Evolutionary conservation across 805 yeast species (phyloP).

Genomic region (Yarrowia osloensis): DNA sequence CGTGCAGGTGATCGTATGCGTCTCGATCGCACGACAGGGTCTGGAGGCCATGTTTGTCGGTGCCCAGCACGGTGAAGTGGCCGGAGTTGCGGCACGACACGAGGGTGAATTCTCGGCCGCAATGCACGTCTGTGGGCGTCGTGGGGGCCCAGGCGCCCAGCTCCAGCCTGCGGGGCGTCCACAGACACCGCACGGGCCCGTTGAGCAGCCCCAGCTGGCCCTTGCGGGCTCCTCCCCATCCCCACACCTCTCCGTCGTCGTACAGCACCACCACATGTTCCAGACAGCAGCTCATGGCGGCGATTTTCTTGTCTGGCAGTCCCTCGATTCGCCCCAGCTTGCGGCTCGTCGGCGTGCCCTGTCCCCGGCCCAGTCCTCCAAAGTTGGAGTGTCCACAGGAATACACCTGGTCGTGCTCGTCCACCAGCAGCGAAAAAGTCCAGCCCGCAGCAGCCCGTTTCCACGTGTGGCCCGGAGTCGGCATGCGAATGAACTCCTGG

Average conservation of each 20-base stretch:
- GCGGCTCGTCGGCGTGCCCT: conserved; percentile 41
- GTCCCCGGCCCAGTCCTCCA: conserved; percentile 74
- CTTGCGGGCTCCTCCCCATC: conserved; percentile 70
- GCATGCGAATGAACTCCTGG: conserved; percentile 21
- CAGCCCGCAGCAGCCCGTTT: conserved; percentile 69
- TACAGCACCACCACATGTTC: conserved; percentile 41
- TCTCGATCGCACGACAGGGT: conserved; percentile 3
- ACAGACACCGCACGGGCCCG: conserved; percentile 30
- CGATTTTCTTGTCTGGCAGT: conserved; percentile 32
- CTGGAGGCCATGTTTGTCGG: conserved; percentile 39
- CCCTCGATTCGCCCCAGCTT: conserved; percentile 14
- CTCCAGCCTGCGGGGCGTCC: conserved; percentile 6
- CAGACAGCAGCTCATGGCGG: conserved; percentile 40
- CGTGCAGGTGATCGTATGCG: conserved; percentile 8
- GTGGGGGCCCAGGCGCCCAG: background rate
- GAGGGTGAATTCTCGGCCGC: conserved; percentile 65
- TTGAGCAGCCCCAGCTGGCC: conserved; percentile 51
- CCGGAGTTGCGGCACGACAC: conserved; percentile 37
- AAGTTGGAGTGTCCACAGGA: conserved; percentile 50
- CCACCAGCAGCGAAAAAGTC: conserved; percentile 65
- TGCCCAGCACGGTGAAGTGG: conserved; percentile 43
- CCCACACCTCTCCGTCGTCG: conserved; percentile 51
- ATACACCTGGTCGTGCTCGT: conserved; percentile 47
- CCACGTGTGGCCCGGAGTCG: conserved; percentile 43
- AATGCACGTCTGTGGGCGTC: conserved; percentile 36